A percentile compares a stretch with the other conserved stretches of the same genome.
Conservation (phyloP, 2,329 filamentous ascomycete genomes). For the Alternaria sp. region DNA sequence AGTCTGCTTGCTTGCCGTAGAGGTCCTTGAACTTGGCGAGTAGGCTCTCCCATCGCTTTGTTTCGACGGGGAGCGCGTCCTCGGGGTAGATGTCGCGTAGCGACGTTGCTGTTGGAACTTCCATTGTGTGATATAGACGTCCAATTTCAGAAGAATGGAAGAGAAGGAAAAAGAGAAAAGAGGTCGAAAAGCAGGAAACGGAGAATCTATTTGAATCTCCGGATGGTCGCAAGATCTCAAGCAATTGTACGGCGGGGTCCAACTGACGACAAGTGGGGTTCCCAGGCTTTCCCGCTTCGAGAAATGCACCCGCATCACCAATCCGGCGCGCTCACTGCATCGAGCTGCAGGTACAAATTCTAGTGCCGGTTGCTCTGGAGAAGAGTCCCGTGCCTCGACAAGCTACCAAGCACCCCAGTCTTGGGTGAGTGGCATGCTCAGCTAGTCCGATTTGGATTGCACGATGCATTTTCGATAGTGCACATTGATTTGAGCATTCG, state of each 20-base stretch:
- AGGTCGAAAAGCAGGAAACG: background rate
- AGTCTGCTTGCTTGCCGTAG: constrained; percentile 77
- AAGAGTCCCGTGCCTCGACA: background rate
- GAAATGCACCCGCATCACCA: constrained; percentile 28
- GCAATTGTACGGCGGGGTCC: constrained; percentile 31
- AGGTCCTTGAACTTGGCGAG: constrained; percentile 73
- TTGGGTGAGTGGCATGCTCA: background rate
- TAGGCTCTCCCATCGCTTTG: constrained; percentile 77
- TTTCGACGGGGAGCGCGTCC: constrained; percentile 73
- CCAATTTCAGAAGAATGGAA: background rate
- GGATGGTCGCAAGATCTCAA: constrained; percentile 31
- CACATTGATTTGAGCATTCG: background rate
- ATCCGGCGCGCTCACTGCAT: constrained; percentile 23
- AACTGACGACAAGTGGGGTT: constrained; percentile 32
- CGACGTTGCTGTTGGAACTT: constrained; percentile 77
- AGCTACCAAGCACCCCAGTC: background rate
- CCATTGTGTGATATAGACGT: constrained; percentile 36
- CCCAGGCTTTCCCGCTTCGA: constrained; percentile 30
- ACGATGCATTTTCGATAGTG: background rate
- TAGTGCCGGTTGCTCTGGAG: constrained; percentile 5
- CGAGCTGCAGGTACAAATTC: constrained; percentile 28
- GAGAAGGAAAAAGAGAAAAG: constrained; percentile 11
- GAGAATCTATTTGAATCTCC: constrained; percentile 20
- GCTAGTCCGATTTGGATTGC: background rate
- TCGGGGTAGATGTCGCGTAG: constrained; percentile 85